These are phyloP conservation scores for Kalanchoe fedtschenkoi DNA, from an alignment of 164 flowering plant species.

Conservation along the genomic window DNA sequence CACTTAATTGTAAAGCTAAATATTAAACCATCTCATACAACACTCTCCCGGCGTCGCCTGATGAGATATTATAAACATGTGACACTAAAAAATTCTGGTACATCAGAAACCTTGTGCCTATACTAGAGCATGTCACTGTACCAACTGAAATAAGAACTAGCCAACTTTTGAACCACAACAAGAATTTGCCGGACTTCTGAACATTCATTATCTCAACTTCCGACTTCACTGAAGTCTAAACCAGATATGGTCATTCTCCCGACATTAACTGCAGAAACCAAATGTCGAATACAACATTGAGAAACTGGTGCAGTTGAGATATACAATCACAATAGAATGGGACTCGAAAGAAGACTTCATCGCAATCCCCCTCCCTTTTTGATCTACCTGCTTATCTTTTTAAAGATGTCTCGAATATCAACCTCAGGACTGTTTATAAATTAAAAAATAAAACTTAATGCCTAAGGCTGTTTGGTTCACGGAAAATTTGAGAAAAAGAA, in stretches of 20 bases:
- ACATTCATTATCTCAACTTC: not conserved
- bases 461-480: no score
- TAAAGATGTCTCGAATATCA: no score
- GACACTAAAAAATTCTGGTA: not conserved
- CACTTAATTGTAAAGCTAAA: no score
- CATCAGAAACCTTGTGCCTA: not conserved
- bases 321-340: not conserved
- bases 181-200: no score
- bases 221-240: slow-evolving; percentile 46
- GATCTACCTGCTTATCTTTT: not conserved
- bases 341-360: not conserved
- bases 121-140: not conserved
- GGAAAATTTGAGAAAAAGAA: no score
- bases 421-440: not conserved
- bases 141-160: not conserved
- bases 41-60: no score
- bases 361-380: no score
- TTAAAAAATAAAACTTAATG: no score
- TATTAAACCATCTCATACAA: no score
- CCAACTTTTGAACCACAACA: not conserved
- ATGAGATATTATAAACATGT: not conserved
- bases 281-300: not conserved
- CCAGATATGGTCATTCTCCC: slow-evolving; percentile 72
- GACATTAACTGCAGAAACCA: slow-evolving; percentile 50
- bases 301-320: not conserved